These are phyloP conservation scores for Talaromyces funiculosus DNA, from an alignment of 2,329 filamentous ascomycete genomes.

Conservation along the genomic window DNA sequence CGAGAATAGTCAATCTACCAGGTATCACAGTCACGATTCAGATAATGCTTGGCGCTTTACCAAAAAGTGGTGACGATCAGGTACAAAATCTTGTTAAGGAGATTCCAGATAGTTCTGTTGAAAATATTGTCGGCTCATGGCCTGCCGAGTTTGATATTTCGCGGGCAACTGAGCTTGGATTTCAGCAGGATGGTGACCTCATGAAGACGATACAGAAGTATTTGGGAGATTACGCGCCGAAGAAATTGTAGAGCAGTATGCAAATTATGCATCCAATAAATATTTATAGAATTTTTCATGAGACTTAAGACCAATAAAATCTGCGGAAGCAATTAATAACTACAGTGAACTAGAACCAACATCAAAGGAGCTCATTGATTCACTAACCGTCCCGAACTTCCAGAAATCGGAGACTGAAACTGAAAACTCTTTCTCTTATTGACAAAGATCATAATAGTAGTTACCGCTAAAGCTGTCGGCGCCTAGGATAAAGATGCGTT, in stretches of 20 bases:
- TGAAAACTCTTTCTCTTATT: no score
- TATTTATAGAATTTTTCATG: neutral
- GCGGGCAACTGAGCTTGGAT: conserved; percentile 2
- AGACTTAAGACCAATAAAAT: no score
- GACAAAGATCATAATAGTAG: neutral
- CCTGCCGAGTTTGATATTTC: conserved; percentile 7
- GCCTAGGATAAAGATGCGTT: neutral
- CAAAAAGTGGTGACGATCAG: neutral
- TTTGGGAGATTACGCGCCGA: conserved; percentile 1
- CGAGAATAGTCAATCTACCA: conserved; percentile 8
- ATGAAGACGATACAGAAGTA: conserved; percentile 1
- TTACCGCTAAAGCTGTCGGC: neutral
- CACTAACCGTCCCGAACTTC: no score
- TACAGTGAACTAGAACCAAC: no score
- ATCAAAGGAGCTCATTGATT: neutral
- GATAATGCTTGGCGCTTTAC: conserved; percentile 1
- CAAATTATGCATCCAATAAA: no score
- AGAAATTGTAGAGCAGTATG: neutral
- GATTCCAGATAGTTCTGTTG: neutral
- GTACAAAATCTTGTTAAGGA: neutral
- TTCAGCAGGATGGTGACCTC: neutral
- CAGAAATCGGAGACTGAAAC: no score
- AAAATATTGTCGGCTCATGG: conserved; percentile 2
- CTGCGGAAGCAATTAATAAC: no score
- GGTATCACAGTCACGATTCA: conserved; percentile 7